Percentiles rank a stretch among this genome's conserved stretches.
These are phyloP conservation scores for Colletotrichum sojae DNA, from an alignment of 2,329 filamentous ascomycete species.

Conservation along the genomic window DNA sequence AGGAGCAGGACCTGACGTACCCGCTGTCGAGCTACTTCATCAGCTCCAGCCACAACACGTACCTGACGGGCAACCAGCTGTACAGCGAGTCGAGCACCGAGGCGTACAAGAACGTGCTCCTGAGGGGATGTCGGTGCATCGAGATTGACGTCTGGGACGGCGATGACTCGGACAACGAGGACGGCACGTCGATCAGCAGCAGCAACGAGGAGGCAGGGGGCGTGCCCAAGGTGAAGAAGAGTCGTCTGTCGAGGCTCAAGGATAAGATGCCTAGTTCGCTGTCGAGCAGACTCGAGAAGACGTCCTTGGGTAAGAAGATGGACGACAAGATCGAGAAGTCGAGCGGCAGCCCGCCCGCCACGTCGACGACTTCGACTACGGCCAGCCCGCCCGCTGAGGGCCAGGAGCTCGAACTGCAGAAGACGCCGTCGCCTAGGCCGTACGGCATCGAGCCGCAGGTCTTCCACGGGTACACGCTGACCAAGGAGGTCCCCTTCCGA, in stretches of 20 bases:
- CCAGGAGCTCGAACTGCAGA: conserved; percentile 22
- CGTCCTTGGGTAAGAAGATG: conserved; percentile 60
- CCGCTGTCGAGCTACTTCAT: conserved; percentile 94
- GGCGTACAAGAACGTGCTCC: conserved; percentile 86
- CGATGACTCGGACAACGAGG: conserved; percentile 78
- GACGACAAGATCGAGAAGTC: conserved; percentile 51
- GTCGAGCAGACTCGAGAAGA: conserved; percentile 62
- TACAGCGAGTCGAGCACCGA: conserved; percentile 89
- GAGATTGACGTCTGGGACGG: conserved; percentile 98
- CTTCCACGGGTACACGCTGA: conserved; percentile 90
- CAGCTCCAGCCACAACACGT: conserved; percentile 95
- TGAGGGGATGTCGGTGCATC: conserved; percentile 89
- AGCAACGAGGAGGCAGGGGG: conserved; percentile 61
- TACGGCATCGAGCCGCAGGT: conserved; percentile 78
- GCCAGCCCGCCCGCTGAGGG: background rate
- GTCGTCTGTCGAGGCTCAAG: conserved; percentile 74
- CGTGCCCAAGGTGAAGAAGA: conserved; percentile 49
- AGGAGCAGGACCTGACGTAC: conserved; percentile 72
- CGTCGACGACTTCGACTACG: background rate
- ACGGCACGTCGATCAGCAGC: conserved; percentile 65
- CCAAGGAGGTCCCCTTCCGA: conserved; percentile 88
- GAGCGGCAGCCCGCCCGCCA: background rate
- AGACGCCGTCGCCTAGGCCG: conserved; percentile 43
- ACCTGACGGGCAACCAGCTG: conserved; percentile 90
- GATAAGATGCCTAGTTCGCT: conserved; percentile 65